Evolutionary conservation across 1,284 basidiomycete species (phyloP), one percentile per base, ranked within the genome.

Genomic region (Porodaedalea pini): DNA sequence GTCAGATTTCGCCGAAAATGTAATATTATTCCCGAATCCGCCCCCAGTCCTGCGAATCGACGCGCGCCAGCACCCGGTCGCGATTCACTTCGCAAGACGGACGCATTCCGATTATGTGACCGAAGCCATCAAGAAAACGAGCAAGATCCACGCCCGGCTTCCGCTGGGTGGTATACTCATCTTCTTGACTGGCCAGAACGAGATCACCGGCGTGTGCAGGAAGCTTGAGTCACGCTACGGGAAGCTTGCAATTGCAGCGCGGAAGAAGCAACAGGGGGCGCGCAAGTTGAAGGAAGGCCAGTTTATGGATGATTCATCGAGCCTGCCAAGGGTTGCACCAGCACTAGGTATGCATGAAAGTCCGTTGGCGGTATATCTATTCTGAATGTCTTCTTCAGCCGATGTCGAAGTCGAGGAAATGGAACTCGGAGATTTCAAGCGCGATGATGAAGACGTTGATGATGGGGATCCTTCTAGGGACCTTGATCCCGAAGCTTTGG

Each of bases 51-150:
- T 99, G 69, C 89, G 86, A 64, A 89, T 99, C 57, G 79, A 86
- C 23, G 91, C 92, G 0, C 88, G 97, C 19, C 96, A 98, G 71
- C 89, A 98, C 73, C 92, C 95, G 0, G 97, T 99, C 32, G 96
- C 94, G 0, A 73, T 95, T 17, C 97, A 99, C 71, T 99, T 98
- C 76, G 91, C 85, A 63, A 83, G 94, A 25, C 81, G 87, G 45
- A 99, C 97, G 0, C 72, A 78, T 1, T 78, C 88, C 10, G 93
- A 99, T 71, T 99, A 99, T 67, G 84, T 98, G 44, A 81, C 79
- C 3, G 94, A 98, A 70, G 91, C 94, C 0, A 85, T 94, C 65
- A 92, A 88, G 68, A 99, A 99, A 72, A 80, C 92, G 1, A 78
- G 80, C 63, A 97, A 89, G 69, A 88, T 91, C 57, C 88, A 91